Evolutionary conservation across 1,284 basidiomycete species (phyloP), one percentile per base, ranked within the genome.

Genomic region (Melampsora americana): DNA sequence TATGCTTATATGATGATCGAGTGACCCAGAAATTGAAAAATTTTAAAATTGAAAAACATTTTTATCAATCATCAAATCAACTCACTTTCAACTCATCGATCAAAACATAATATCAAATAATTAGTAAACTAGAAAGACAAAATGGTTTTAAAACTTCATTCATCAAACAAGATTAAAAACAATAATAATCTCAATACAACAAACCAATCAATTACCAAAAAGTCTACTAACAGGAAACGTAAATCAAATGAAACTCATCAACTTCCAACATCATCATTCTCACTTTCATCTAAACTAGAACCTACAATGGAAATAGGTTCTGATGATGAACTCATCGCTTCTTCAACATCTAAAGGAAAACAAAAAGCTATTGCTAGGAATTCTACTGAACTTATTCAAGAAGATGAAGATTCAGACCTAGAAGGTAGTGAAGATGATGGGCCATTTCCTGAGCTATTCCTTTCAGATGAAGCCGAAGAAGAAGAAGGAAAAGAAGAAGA

Each of bases 381-480:
- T 23, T 53, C 50, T 5, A 4, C 50, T 53, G 5, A 53, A 53
- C 18, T 3, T 23, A 53, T 53, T 23, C 50, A 53, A 53, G 60
- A 62, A 23, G 80, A 78, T 30, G 78, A 79, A 42, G 78, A 79
- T n/a, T 53, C 50, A 53, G 81, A 80, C 26, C 78, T 78, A 16
- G 76, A 79, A 18, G 77, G 77, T 30, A 78, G 79, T 26, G 56
- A 74, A 1, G 80, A 82, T 0, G 83, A 82, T 39, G 85, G 84
- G 7, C 82, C 79, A 14, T 85, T 86, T 73, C 85, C 85, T 0
- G 85, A 86, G 79, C 82, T 86, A 64, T 84, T 86, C 77, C 78
- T 82, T 16, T 83, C 82, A 39, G 79, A 77, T 16, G 79, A 78
- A 50, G n/a, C n/a, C n/a, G 74, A 78, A 26, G 73, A 62, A 16